phyloP scores from a whole-genome alignment of 129 eudicot species.

The Flaveria sonorensis region DNA sequence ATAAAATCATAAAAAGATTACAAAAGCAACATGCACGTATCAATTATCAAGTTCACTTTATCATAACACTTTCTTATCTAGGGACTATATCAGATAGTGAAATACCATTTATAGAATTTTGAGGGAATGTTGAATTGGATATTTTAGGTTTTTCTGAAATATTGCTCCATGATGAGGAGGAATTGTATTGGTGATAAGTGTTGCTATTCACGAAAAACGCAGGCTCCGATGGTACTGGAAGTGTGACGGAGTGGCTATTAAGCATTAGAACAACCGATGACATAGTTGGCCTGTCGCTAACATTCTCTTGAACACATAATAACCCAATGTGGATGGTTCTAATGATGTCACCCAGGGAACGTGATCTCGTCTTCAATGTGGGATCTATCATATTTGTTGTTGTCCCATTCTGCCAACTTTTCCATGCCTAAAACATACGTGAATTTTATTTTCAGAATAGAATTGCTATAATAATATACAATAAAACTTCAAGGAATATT shows the following conservation, averaged over 20 bases:
- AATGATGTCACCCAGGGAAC: neutral
- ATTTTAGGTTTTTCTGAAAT: neutral
- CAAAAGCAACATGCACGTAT: too few relatives aligned
- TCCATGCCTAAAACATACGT: neutral
- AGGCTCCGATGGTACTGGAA: neutral
- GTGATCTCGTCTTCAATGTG: neutral
- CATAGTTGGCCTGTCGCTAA: neutral
- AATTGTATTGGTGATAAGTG: neutral
- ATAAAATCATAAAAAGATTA: too few relatives aligned
- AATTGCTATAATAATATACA: neutral
- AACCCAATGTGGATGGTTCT: slow-evolving; percentile 1
- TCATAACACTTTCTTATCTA: neutral
- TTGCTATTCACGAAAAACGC: neutral
- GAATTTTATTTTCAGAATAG: neutral
- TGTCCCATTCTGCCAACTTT: neutral
- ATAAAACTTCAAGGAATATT: neutral
- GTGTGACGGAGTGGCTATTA: neutral
- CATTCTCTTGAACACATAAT: neutral
- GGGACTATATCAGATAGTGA: neutral
- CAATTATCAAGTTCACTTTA: neutral
- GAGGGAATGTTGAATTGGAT: neutral
- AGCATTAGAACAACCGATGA: neutral
- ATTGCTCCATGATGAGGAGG: neutral
- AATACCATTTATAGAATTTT: neutral
- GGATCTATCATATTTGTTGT: neutral